Evolutionary conservation across 148 eudicot species (phyloP), one percentile per base, ranked within the genome.

Genomic region (Beta vulgaris): DNA sequence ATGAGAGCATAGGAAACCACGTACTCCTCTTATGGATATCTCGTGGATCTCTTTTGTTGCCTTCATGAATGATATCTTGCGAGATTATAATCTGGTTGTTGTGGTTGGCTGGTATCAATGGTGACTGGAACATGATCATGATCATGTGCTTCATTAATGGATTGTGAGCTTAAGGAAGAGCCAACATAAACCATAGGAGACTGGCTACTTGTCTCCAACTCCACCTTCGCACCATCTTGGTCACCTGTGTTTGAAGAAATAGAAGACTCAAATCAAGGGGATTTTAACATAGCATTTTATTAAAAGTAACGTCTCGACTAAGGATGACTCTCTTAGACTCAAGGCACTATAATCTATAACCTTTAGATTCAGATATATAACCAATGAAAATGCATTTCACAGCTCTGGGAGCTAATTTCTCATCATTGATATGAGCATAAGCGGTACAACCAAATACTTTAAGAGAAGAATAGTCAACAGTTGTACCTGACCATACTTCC

Each of bases 401-500:
- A n/a, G n/a, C n/a, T n/a, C n/a, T n/a, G n/a, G 43, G 43, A 39
- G 43, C 43, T 39, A 39, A 39, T 9, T 3, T 39, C 9, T 9
- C 43, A 39, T 39, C 43, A 39, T 39, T 39, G 9, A 39, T 39
- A 39, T 39, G 43, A 39, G 43, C 43, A 39, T 39, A 39, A 9
- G 43, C 9, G 6, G 43, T 39, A 39, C 43, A 39, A 39, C 43
- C 43, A 39, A 39, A 39, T 39, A 5, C 8, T 14, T 59, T 59
- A 59, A 39, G 9, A 2, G 3, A 7, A 25, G 35, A 28, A 14
- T 26, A 59, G 28, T 28, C 14, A 59, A 28, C 3, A 3, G 32
- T 11, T 61, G 51, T 61, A 61, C 39, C n/a, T 32, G 66, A 61
- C n/a, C n/a, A 31, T 29, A 61, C 66, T 61, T 61, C 39, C 18